A percentile compares a stretch with the other conserved stretches of the same genome.
These are phyloP conservation scores for Coniochaeta pulveracea DNA, from an alignment of 2,329 filamentous ascomycete genomes.

Conservation along the genomic window DNA sequence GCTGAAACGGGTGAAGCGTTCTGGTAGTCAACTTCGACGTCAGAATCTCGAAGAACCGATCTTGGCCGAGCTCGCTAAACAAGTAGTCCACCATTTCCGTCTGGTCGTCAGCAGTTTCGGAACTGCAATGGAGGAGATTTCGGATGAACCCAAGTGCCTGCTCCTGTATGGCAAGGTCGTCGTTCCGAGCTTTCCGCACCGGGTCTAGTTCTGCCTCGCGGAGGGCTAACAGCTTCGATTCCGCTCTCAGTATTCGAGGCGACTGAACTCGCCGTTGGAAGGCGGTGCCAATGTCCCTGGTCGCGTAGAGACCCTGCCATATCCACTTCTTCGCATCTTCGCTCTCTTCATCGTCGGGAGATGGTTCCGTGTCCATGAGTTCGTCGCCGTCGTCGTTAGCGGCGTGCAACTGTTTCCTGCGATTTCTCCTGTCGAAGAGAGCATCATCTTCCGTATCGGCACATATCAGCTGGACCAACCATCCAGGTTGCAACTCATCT, in stretches of 20 bases:
- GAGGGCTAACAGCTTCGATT: constrained; percentile 35
- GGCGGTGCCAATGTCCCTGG: constrained; percentile 9
- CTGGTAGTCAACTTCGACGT: constrained; percentile 63
- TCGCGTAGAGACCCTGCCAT: constrained; percentile 11
- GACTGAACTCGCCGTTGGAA: constrained; percentile 20
- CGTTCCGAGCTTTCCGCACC: constrained; percentile 55
- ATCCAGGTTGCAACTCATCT: constrained; percentile 64
- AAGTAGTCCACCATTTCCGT: constrained; percentile 76
- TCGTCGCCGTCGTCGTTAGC: constrained; percentile 37
- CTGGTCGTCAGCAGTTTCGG: constrained; percentile 38
- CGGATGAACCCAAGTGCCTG: constrained; percentile 83
- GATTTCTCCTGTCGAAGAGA: constrained; percentile 20
- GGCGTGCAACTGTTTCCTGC: constrained; percentile 8
- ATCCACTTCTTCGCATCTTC: constrained; percentile 11
- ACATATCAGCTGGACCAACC: constrained; percentile 70
- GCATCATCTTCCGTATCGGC: constrained; percentile 46
- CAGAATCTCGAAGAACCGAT: constrained; percentile 71
- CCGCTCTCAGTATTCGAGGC: constrained; percentile 34
- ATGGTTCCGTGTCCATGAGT: constrained; percentile 35
- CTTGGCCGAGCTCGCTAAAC: constrained; percentile 63
- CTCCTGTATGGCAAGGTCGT: constrained; percentile 80
- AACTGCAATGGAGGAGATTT: constrained; percentile 57
- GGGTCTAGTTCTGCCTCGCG: constrained; percentile 60
- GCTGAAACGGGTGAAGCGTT: constrained; percentile 39
- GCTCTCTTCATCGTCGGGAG: constrained; percentile 24